phyloP scores from a whole-genome alignment of 306 rosid genomes.

The Cicer judaicum region DNA sequence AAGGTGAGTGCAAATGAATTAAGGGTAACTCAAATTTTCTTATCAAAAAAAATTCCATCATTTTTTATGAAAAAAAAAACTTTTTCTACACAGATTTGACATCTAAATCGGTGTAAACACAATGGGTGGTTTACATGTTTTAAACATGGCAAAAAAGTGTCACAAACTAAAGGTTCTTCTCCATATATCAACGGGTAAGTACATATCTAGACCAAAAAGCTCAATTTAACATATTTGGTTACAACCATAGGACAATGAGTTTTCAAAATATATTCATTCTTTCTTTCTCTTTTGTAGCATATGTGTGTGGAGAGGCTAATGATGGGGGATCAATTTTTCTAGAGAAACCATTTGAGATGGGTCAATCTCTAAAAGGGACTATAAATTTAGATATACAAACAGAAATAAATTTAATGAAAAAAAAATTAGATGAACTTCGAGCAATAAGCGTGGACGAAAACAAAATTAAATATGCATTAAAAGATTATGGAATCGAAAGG shows the following conservation, averaged over 20 bases:
- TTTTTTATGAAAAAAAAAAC: neutral
- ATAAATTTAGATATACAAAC: constrained; percentile 31
- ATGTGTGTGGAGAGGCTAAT: constrained; percentile 47
- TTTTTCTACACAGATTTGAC: constrained; percentile 45
- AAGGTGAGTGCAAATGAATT: constrained; percentile 32
- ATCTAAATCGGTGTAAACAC: constrained; percentile 46
- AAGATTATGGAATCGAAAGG: constrained; percentile 45
- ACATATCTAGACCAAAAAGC: neutral
- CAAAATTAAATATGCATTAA: neutral
- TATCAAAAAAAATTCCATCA: neutral
- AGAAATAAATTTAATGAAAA: constrained; percentile 30
- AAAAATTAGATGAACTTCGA: constrained; percentile 34
- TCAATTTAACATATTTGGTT: neutral
- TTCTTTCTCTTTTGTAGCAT: constrained; percentile 41
- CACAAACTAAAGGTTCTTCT: constrained; percentile 31
- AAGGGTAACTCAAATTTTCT: neutral
- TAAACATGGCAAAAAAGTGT: constrained; percentile 53
- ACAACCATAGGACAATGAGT: no score
- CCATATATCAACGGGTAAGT: constrained; percentile 57
- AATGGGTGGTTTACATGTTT: constrained; percentile 45
- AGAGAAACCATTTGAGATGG: constrained; percentile 46
- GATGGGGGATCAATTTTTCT: neutral
- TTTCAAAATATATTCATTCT: no score
- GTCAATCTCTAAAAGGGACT: constrained; percentile 19
- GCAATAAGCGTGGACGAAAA: neutral